Conservation (phyloP, 164 flowering plant genomes). For the Hamamelis virginiana region DNA sequence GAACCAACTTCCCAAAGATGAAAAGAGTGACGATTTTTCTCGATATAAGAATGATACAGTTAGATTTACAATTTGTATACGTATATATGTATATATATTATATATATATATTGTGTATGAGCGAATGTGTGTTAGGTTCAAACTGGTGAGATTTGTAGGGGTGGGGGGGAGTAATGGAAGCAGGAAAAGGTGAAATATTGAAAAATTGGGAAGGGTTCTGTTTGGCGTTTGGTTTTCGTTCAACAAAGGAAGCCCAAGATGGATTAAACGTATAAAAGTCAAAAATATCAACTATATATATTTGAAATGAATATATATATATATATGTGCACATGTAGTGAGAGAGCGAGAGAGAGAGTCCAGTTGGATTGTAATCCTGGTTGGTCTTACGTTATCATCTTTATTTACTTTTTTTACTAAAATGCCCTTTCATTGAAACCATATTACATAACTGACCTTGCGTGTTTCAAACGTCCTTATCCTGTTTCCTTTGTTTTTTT, state of each 20-base stretch:
- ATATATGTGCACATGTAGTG: background rate
- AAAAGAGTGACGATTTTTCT: too few relatives aligned
- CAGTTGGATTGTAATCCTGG: slow-evolving; percentile 17
- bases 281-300: slow-evolving; percentile 11
- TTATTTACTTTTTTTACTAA: background rate
- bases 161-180: background rate
- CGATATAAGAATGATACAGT: too few relatives aligned
- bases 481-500: too few relatives aligned
- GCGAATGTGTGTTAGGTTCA: slow-evolving; percentile 23
- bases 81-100: background rate
- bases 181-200: background rate
- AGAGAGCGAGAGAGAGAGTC: slow-evolving; percentile 7
- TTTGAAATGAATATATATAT: too few relatives aligned
- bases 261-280: slow-evolving; percentile 17
- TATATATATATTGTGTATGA: background rate
- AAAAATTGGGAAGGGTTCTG: background rate
- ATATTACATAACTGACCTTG: background rate
- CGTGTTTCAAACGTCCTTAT: background rate
- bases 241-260: slow-evolving; percentile 27
- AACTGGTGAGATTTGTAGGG: slow-evolving; percentile 19
- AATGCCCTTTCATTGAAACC: background rate
- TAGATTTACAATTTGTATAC: too few relatives aligned
- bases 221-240: slow-evolving; percentile 12
- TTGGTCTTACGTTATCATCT: slow-evolving; percentile 24
- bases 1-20: too few relatives aligned